Evolutionary conservation across 192 early-diverging fungal genomes (phyloP).

Genomic region (Umbelopsis vinacea): DNA sequence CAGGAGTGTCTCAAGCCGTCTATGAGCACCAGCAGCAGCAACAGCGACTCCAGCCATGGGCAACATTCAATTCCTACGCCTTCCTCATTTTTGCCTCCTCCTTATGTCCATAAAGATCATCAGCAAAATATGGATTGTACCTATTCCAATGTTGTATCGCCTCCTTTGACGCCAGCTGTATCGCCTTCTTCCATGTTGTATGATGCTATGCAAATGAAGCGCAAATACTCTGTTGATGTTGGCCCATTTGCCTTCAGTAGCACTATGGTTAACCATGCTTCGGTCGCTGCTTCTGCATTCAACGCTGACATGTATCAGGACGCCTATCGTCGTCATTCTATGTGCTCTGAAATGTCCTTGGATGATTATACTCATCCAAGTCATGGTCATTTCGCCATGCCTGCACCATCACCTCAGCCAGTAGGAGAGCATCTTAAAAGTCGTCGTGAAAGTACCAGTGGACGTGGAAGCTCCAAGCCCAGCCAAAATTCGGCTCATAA

Average conservation of each 20-base stretch:
- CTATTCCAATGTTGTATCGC: constrained; percentile 27
- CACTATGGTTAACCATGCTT: constrained; percentile 26
- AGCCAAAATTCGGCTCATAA: constrained; percentile 45
- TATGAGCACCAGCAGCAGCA: background rate
- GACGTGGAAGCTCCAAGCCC: constrained; percentile 35
- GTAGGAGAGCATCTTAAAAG: constrained; percentile 7
- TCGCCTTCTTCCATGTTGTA: constrained; percentile 37
- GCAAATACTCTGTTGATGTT: constrained; percentile 41
- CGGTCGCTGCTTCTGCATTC: constrained; percentile 19
- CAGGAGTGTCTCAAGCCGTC: constrained; percentile 8
- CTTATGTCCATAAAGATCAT: constrained; percentile 5
- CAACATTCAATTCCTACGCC: constrained; percentile 30
- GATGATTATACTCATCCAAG: constrained; percentile 24
- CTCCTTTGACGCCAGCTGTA: constrained; percentile 41
- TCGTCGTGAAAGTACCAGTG: constrained; percentile 29
- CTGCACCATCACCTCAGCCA: constrained; percentile 15
- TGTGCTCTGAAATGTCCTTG: constrained; percentile 33
- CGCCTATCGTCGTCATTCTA: constrained; percentile 35
- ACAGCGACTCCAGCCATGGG: constrained; percentile 1
- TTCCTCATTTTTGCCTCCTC: constrained; percentile 31
- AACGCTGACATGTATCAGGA: constrained; percentile 20
- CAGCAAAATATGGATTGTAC: constrained; percentile 27
- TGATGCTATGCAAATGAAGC: constrained; percentile 36
- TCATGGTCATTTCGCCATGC: constrained; percentile 16
- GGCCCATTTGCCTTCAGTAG: constrained; percentile 37